Percentiles rank a stretch among this genome's conserved stretches.
phyloP scores from a whole-genome alignment of 2,329 filamentous ascomycete genomes.

The Ophiostoma ulmi region DNA sequence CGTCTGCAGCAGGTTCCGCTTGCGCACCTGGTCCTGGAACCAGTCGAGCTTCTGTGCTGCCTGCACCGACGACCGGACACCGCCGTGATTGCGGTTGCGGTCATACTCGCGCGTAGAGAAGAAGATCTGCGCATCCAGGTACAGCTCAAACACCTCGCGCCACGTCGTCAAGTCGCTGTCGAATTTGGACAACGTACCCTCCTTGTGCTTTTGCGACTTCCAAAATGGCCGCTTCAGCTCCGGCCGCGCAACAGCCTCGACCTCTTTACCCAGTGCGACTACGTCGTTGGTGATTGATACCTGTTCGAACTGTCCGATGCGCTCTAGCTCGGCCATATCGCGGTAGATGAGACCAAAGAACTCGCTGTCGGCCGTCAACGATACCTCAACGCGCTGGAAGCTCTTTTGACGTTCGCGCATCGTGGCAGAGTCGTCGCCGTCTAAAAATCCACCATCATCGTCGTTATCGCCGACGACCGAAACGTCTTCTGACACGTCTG shows the following conservation, averaged over 20 bases:
- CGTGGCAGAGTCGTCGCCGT: background rate
- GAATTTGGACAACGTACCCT: conserved; percentile 34
- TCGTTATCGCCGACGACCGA: conserved; percentile 8
- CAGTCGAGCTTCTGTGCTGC: conserved; percentile 64
- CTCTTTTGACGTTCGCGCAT: conserved; percentile 15
- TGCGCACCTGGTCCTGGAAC: conserved; percentile 65
- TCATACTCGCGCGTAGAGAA: conserved; percentile 71
- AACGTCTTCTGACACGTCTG: conserved; percentile 10
- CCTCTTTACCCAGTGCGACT: conserved; percentile 55
- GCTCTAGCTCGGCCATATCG: conserved; percentile 65
- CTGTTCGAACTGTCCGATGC: conserved; percentile 62
- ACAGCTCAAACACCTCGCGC: conserved; percentile 77
- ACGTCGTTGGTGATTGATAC: conserved; percentile 60
- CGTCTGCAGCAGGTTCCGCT: conserved; percentile 51
- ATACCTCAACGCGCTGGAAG: conserved; percentile 58
- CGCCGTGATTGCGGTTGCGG: conserved; percentile 44
- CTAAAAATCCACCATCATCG: background rate
- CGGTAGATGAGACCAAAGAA: conserved; percentile 73
- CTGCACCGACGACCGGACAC: conserved; percentile 55
- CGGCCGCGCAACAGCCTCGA: conserved; percentile 61
- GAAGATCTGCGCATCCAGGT: conserved; percentile 74
- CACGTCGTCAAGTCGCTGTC: conserved; percentile 64
- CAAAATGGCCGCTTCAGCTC: conserved; percentile 29
- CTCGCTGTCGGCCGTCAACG: conserved; percentile 68
- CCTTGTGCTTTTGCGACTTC: background rate